Evolutionary conservation across 208 protist species (phyloP).

Genomic region (Leishmania martiniquensis): DNA sequence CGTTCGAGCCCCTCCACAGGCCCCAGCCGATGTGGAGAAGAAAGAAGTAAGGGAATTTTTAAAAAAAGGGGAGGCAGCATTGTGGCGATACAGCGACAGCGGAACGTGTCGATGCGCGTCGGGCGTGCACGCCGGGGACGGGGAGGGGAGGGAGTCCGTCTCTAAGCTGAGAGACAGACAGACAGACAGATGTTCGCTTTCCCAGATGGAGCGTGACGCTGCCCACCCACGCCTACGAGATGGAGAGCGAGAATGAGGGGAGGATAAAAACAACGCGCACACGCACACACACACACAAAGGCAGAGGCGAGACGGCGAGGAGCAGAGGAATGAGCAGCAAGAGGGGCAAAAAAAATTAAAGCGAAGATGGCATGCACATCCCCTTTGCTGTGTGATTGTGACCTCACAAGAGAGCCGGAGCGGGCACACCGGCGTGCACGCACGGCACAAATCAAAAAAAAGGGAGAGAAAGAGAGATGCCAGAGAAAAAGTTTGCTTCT

Average conservation of each 20-base stretch:
- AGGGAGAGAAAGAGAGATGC: neutral
- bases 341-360: constrained; percentile 8
- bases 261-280: too few relatives aligned
- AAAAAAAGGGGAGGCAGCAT: neutral
- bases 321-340: neutral
- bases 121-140: neutral
- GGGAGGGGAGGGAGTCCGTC: too few relatives aligned
- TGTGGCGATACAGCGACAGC: neutral
- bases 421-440: neutral
- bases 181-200: neutral
- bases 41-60: too few relatives aligned
- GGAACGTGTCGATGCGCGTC: neutral
- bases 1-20: neutral
- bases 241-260: neutral
- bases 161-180: neutral
- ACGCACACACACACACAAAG: neutral
- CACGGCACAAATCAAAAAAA: neutral
- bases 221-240: neutral
- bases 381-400: too few relatives aligned
- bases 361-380: too few relatives aligned
- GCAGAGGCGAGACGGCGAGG: neutral
- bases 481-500: neutral
- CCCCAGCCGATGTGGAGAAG: neutral
- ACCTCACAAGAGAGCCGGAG: neutral
- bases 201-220: neutral